These are phyloP conservation scores for Diaporthe citri DNA, from an alignment of 2,329 filamentous ascomycete species.

Conservation along the genomic window DNA sequence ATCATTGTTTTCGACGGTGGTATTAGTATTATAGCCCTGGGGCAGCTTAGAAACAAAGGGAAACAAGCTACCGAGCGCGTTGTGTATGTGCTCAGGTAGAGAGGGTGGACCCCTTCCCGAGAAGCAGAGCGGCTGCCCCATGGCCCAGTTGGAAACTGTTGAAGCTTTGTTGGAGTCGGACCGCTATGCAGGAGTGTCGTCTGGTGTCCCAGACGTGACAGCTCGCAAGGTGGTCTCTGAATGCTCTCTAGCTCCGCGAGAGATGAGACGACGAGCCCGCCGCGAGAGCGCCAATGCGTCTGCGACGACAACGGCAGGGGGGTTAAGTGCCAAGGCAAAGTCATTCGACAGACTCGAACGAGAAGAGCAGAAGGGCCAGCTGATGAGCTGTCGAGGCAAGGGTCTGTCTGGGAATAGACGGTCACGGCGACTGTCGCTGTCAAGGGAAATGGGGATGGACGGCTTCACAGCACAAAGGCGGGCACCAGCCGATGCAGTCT, in stretches of 20 bases:
- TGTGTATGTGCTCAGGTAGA: not conserved
- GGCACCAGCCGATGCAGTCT: slow-evolving; percentile 5
- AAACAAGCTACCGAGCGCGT: slow-evolving; percentile 3
- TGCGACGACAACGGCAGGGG: slow-evolving; percentile 18
- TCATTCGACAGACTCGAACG: slow-evolving; percentile 16
- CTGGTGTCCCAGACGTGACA: slow-evolving; percentile 21
- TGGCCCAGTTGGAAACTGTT: slow-evolving; percentile 3
- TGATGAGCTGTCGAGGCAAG: slow-evolving; percentile 6
- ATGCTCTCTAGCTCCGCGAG: slow-evolving; percentile 20
- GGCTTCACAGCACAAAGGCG: not conserved
- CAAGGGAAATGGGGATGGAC: slow-evolving; percentile 15
- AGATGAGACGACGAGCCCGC: slow-evolving; percentile 20
- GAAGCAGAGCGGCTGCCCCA: not conserved
- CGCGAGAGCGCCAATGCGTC: slow-evolving; percentile 4
- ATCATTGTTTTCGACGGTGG: not conserved
- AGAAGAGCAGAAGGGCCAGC: not conserved
- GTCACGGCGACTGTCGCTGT: not conserved
- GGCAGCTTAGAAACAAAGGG: slow-evolving; percentile 20
- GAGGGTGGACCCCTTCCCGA: slow-evolving; percentile 14
- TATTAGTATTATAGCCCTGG: not conserved
- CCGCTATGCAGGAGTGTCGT: slow-evolving; percentile 9
- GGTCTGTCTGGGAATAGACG: slow-evolving; percentile 2
- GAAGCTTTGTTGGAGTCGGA: slow-evolving; percentile 14
- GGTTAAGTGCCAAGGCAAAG: not conserved
- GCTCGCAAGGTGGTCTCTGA: slow-evolving; percentile 18